phyloP scores from a whole-genome alignment of 148 eudicot genomes.

The Nepenthes mirabilis region DNA sequence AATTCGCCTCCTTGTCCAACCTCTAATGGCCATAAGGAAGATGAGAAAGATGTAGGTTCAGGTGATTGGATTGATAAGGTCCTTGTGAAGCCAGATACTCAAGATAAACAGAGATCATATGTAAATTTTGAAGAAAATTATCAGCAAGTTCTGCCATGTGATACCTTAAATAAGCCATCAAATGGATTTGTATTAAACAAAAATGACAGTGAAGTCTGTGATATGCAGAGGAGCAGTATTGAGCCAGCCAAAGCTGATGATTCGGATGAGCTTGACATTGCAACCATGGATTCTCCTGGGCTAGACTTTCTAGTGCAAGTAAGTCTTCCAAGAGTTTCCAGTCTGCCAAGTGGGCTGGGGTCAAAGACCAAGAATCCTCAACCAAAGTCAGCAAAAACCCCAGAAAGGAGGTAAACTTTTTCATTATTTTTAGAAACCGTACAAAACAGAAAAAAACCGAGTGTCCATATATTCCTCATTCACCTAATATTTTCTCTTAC shows the following conservation, averaged over 20 bases:
- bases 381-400: constrained; percentile 29
- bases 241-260: constrained; percentile 35
- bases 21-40: constrained; percentile 18
- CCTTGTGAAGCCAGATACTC: constrained; percentile 20
- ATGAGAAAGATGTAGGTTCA: constrained; percentile 21
- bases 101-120: constrained; percentile 14
- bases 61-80: constrained; percentile 39
- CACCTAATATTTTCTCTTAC: too few relatives aligned
- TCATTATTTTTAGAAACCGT: too few relatives aligned
- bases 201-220: constrained; percentile 15
- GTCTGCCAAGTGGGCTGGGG: constrained; percentile 27
- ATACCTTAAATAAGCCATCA: constrained; percentile 15
- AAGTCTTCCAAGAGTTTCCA: constrained; percentile 30
- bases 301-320: constrained; percentile 31
- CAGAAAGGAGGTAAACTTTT: constrained; percentile 38
- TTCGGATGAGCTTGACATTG: constrained; percentile 47
- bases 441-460: too few relatives aligned
- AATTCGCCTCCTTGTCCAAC: constrained; percentile 34
- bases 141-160: neutral
- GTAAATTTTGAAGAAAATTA: constrained; percentile 15
- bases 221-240: constrained; percentile 20
- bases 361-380: constrained; percentile 42
- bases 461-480: too few relatives aligned
- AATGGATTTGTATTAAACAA: constrained; percentile 6
- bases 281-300: constrained; percentile 71